Conservation (phyloP, 2,329 filamentous ascomycete genomes). For the Colletotrichum aenigma region DNA sequence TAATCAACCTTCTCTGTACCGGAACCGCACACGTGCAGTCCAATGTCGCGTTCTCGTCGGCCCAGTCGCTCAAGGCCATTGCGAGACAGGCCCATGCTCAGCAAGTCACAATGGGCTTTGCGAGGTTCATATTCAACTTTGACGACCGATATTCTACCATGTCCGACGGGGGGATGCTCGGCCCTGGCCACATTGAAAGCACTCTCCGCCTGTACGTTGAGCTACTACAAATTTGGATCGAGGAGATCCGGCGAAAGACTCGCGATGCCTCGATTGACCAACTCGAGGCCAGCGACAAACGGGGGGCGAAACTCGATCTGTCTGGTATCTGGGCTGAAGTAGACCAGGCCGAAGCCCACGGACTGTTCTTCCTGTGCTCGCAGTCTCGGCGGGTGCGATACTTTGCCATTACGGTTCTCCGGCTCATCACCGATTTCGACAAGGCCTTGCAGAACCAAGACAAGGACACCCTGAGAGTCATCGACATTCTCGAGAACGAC, state of each 20-base stretch:
- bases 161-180: constrained; percentile 96
- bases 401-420: constrained; percentile 90
- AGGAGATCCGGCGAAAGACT: constrained; percentile 89
- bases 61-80: constrained; percentile 92
- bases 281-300: constrained; percentile 70
- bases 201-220: constrained; percentile 93
- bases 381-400: constrained; percentile 88
- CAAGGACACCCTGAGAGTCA: constrained; percentile 74
- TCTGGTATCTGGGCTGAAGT: constrained; percentile 92
- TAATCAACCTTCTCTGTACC: constrained; percentile 94
- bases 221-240: constrained; percentile 94
- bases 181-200: constrained; percentile 91
- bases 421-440: constrained; percentile 93
- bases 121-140: constrained; percentile 97
- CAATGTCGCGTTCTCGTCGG: constrained; percentile 90
- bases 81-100: constrained; percentile 92
- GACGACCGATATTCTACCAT: constrained; percentile 97
- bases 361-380: constrained; percentile 95
- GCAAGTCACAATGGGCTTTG: constrained; percentile 95
- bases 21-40: constrained; percentile 94
- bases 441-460: constrained; percentile 73
- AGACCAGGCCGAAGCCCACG: constrained; percentile 95
- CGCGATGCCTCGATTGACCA: constrained; percentile 72
- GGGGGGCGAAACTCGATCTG: constrained; percentile 80
- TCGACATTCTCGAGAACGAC: constrained; percentile 90